Base-by-base conservation (phyloP, 116 monocot genomes). In the Zostera marina region DNA sequence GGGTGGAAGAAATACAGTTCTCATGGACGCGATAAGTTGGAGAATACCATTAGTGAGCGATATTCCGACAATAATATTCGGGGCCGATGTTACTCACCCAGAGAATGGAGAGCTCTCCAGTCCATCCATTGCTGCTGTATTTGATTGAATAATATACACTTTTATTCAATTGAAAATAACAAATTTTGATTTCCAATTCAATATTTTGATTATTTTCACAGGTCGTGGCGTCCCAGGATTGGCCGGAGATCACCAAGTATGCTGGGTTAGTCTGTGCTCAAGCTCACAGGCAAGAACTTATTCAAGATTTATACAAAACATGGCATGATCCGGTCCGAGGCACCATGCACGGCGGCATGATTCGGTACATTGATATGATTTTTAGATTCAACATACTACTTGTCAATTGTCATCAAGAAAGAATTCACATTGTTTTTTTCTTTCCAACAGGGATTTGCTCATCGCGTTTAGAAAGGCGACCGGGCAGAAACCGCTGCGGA, bases 201-300 rank as follows among this genome's bases (percentile, higher is more conserved):
- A n/a, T n/a, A n/a, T n/a, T n/a, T n/a, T n/a, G n/a, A n/a, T 19
- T 42, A 23, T 58, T 52, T 3, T 42, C 56, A 20, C 61, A 86
- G 81, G 85, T 86, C 5, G 85, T 86, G 24, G 85, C 81, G 40
- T 86, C 85, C 43, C 85, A 86, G 67, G 85, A 86, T 63, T 86
- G 85, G 85, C 85, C 81, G 43, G 81, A 85, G 53, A 72, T 85
- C 14, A 81, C 85, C 9, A 85, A 77, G 43, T 86, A 81, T 63
- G 78, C 73, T 8, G 85, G 85, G 0, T 32, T 74, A 3, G 74
- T 78, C 3, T 74, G 78, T 68, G 75, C 81, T 39, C 85, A 81
- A 64, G 58, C 72, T 41, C 85, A 81, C 39, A 56, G 85, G 25
- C 85, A 81, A 63, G 85, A 86, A 48, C 73, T 86, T 39, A 81